Conservation (phyloP, 1,284 basidiomycete species). For the Leccinum proximum region DNA sequence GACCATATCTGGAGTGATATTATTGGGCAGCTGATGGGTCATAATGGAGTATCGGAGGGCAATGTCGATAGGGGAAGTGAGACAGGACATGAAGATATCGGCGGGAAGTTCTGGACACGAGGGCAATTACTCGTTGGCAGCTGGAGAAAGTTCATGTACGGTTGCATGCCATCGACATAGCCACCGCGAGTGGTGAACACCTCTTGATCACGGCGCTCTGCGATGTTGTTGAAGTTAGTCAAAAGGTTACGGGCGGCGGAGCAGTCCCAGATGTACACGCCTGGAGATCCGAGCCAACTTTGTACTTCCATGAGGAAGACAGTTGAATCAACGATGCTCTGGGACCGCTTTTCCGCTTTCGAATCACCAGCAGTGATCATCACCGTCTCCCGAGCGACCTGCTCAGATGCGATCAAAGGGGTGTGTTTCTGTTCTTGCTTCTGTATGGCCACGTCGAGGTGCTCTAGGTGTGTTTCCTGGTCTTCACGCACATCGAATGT, state of each 20-base stretch:
- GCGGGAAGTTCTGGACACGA: constrained; percentile 97
- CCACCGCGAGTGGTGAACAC: constrained; percentile 56
- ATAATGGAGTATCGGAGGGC: constrained; percentile 94
- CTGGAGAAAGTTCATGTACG: constrained; percentile 91
- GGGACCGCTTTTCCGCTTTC: neutral
- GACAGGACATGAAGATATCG: constrained; percentile 96
- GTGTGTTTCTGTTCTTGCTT: neutral
- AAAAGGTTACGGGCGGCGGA: constrained; percentile 95
- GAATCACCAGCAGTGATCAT: neutral
- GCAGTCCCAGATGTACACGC: constrained; percentile 99
- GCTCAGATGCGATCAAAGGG: neutral
- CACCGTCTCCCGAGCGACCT: neutral
- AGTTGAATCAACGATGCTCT: neutral
- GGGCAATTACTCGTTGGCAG: constrained; percentile 88
- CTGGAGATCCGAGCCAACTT: constrained; percentile 90
- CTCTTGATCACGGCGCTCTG: constrained; percentile 85
- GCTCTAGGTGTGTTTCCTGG: neutral
- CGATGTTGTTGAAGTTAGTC: constrained; percentile 88
- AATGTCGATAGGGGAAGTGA: constrained; percentile 98
- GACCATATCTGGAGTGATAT: constrained; percentile 87
- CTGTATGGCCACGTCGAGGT: neutral
- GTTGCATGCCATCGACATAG: constrained; percentile 59
- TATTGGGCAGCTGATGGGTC: constrained; percentile 80
- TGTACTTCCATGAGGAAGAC: constrained; percentile 94
- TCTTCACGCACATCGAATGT: neutral